Conservation (phyloP, 139 green algal species). For the Nannochloris sp. region DNA sequence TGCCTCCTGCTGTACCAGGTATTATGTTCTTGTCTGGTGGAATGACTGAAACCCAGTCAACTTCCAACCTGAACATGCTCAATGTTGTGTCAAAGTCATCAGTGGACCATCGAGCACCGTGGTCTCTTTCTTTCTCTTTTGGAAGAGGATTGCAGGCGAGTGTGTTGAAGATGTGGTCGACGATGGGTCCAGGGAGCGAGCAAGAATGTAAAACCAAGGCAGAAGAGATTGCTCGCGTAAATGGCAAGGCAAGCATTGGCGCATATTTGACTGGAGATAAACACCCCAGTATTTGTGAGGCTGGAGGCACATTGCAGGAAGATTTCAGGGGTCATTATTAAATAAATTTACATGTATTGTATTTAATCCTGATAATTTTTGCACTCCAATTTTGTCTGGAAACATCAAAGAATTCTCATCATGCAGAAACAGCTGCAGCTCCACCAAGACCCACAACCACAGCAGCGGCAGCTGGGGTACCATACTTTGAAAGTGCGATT, state of each 20-base stretch:
- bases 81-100: constrained; percentile 35
- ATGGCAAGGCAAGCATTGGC: constrained; percentile 39
- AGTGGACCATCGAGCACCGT: constrained; percentile 45
- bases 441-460: constrained; percentile 4
- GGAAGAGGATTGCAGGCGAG: constrained; percentile 81
- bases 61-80: constrained; percentile 57
- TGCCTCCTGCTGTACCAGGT: constrained; percentile 79
- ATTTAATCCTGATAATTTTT: background rate
- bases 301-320: constrained; percentile 32
- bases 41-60: constrained; percentile 72
- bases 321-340: constrained; percentile 39
- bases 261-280: constrained; percentile 26
- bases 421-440: constrained; percentile 7
- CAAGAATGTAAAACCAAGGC: constrained; percentile 31
- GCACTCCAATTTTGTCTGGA: background rate
- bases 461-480: background rate
- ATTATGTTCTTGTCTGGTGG: constrained; percentile 94
- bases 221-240: constrained; percentile 44
- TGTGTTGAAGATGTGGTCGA: constrained; percentile 45
- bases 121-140: constrained; percentile 89
- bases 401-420: background rate
- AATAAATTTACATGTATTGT: background rate
- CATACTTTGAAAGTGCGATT: background rate
- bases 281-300: constrained; percentile 43
- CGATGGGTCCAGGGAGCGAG: constrained; percentile 12